These are phyloP conservation scores for Claviceps lovelessii DNA, from an alignment of 2,329 filamentous ascomycete genomes.

Conservation along the genomic window DNA sequence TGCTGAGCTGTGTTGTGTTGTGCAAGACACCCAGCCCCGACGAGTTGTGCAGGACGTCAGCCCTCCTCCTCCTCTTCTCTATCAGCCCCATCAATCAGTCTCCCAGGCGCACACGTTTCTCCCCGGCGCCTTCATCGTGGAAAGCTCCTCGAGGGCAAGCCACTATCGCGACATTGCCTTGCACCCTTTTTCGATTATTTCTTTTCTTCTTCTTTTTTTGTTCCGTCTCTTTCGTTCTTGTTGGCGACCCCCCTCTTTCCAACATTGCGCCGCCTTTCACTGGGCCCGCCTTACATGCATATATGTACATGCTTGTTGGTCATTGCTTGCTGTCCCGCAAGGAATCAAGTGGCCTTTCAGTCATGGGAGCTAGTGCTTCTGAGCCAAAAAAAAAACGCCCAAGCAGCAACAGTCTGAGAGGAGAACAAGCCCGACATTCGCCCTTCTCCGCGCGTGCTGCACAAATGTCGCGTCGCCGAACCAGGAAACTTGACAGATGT, in stretches of 20 bases:
- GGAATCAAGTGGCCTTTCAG: not conserved
- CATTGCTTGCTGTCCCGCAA: not conserved
- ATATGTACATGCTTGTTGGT: not conserved
- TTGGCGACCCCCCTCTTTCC: not conserved
- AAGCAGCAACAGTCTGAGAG: not conserved
- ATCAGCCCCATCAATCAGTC: slow-evolving; percentile 1
- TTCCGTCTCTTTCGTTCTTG: no score
- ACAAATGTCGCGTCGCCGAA: not conserved
- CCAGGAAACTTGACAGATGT: not conserved
- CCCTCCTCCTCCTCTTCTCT: not conserved
- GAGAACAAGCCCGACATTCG: not conserved
- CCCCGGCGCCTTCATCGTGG: not conserved
- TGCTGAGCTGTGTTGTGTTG: not conserved
- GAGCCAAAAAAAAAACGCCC: not conserved
- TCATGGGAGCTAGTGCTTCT: not conserved
- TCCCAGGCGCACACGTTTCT: not conserved
- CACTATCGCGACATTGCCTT: not conserved
- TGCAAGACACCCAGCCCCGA: not conserved
- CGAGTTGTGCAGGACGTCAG: not conserved
- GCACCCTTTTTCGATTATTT: not conserved
- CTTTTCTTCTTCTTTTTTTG: not conserved
- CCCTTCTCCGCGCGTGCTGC: not conserved
- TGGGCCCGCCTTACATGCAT: not conserved
- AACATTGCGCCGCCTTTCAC: not conserved
- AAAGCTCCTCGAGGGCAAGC: not conserved